These are phyloP conservation scores for Yamadazyma blattariae DNA, from an alignment of 1,139 yeast genomes.

Conservation along the genomic window DNA sequence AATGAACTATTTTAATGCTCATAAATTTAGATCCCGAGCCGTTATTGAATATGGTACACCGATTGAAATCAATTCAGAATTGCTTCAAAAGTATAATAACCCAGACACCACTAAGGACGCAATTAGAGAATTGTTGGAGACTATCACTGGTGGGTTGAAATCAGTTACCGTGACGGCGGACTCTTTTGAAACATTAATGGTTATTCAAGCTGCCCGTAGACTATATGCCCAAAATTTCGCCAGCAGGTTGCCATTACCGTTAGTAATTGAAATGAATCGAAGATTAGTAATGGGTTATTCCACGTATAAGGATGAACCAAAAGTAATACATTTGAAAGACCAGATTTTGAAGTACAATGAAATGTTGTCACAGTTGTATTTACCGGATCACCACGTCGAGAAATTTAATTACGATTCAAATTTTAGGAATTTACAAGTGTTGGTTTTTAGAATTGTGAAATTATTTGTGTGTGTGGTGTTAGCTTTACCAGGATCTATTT, in stretches of 20 bases:
- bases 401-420: constrained; percentile 48
- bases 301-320: constrained; percentile 69
- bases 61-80: constrained; percentile 31
- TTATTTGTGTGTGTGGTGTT: constrained; percentile 53
- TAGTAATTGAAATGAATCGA: constrained; percentile 87
- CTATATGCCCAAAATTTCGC: constrained; percentile 76
- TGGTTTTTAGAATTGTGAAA: constrained; percentile 54
- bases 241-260: constrained; percentile 70
- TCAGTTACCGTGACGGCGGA: constrained; percentile 91
- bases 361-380: constrained; percentile 60
- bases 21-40: constrained; percentile 45
- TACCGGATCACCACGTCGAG: constrained; percentile 91
- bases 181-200: constrained; percentile 89
- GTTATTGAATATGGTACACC: constrained; percentile 48
- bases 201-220: constrained; percentile 90
- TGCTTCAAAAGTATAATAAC: constrained; percentile 24
- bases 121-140: constrained; percentile 67
- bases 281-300: constrained; percentile 78
- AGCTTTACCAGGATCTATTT: constrained; percentile 79
- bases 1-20: constrained; percentile 46
- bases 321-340: constrained; percentile 55
- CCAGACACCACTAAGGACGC: constrained; percentile 69
- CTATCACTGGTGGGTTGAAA: constrained; percentile 71
- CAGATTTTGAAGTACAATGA: constrained; percentile 69
- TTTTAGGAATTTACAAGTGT: constrained; percentile 40